Evolutionary conservation across 805 yeast species (phyloP).

Genomic region (Lipomyces yamanashiensis): DNA sequence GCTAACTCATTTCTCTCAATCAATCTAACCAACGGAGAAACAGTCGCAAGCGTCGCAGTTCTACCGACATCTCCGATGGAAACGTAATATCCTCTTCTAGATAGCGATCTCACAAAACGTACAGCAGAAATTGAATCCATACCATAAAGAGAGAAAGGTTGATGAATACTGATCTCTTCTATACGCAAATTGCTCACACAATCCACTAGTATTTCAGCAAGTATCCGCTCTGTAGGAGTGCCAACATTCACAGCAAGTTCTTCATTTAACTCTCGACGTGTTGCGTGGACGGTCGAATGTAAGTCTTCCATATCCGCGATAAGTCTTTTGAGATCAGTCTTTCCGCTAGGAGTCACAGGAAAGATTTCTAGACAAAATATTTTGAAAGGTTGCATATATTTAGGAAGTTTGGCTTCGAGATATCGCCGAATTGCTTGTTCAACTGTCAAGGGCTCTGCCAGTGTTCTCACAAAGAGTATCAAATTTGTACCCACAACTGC

Average conservation of each 20-base stretch:
- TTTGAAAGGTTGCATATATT: constrained; percentile 38
- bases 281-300: neutral
- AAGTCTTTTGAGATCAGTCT: constrained; percentile 22
- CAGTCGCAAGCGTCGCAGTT: constrained; percentile 6
- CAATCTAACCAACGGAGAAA: constrained; percentile 1
- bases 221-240: constrained; percentile 10
- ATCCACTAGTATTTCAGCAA: constrained; percentile 16
- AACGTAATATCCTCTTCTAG: constrained; percentile 1
- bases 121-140: constrained; percentile 38
- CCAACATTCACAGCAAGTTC: neutral
- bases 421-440: constrained; percentile 3
- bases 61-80: constrained; percentile 20
- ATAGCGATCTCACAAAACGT: constrained; percentile 16
- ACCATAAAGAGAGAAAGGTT: constrained; percentile 36
- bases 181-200: neutral
- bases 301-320: neutral
- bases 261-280: neutral
- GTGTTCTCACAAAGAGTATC: constrained; percentile 13
- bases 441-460: neutral
- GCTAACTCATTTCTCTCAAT: neutral
- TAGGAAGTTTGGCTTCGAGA: constrained; percentile 23
- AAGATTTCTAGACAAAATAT: constrained; percentile 19
- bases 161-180: neutral
- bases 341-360: constrained; percentile 37
- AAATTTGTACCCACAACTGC: constrained; percentile 7